phyloP scores from a whole-genome alignment of 495 filamentous ascomycete species.

The Hyaloscypha finlandica region DNA sequence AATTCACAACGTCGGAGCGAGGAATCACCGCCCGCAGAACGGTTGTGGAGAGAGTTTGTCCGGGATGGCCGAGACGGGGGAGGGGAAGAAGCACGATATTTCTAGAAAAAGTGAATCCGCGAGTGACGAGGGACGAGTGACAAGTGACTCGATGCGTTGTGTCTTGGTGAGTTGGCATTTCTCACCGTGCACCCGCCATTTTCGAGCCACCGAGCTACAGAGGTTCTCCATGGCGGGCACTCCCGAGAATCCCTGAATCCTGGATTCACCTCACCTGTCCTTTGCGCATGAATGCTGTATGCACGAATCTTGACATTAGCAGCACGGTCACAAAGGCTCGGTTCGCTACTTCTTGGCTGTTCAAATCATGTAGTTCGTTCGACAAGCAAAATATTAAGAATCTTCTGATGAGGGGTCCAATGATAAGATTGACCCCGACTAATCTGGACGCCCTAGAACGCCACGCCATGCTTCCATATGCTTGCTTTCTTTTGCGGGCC shows the following conservation, averaged over 20 bases:
- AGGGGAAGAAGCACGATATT: not conserved
- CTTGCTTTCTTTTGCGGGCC: constrained; percentile 2
- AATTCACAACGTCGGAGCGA: not conserved
- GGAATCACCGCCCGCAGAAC: not conserved
- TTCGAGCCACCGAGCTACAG: not conserved
- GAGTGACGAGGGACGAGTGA: not conserved
- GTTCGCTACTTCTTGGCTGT: not conserved
- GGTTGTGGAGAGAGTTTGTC: not conserved
- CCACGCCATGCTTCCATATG: constrained; percentile 7
- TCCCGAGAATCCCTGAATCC: not conserved
- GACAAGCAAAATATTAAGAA: not conserved
- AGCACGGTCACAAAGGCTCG: not conserved
- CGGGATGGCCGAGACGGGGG: not conserved
- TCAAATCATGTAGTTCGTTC: not conserved
- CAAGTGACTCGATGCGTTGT: not conserved
- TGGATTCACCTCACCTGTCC: not conserved
- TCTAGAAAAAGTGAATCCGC: not conserved
- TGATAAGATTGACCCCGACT: not conserved
- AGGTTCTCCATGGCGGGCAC: not conserved
- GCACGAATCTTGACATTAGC: not conserved
- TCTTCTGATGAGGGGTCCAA: not conserved
- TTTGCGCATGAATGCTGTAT: not conserved
- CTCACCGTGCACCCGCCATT: not conserved
- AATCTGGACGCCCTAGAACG: constrained; percentile 7
- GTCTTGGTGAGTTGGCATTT: not conserved